Base-by-base conservation (phyloP, 345 rosid species). In the Isatis tinctoria region DNA sequence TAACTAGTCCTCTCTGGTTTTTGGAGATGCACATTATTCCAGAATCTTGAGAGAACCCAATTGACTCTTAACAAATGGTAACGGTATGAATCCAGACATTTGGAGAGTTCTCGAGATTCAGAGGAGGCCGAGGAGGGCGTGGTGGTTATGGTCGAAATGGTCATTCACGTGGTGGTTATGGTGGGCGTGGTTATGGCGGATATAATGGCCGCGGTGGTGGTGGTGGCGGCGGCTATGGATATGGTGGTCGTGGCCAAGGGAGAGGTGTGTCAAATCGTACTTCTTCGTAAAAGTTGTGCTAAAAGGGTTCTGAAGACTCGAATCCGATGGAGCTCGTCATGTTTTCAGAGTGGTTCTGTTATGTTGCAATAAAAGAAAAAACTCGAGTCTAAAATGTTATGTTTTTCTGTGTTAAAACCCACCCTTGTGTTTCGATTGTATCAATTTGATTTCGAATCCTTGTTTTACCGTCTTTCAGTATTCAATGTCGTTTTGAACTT, bases 31-130 rank as follows among this genome's bases (percentile, higher is more conserved):
- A 4, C 24, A 45, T 12, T 2, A 10, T 28, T 16, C 20, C 24
- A 7, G 24, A 45, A 70, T 56, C 20, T 28, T 16, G 4, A 67
- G 17, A 10, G 28, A 28, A 62, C n/a, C 43, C 8, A 58, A 59
- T 71, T 13, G 52, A 47, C 67, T n/a, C 30, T 9, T 63, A 16
- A 67, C 43, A 65, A 52, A 74, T 5, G 18, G 44, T 66, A 37
- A 11, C 12, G 65, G 37, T 40, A 14, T 72, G 56, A 62, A 64
- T 79, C 33, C 83, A 89, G 96, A 89, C 90, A 44, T 89, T 89
- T 67, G 96, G 96, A 45, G 89, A 87, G 16, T 87, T 85, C 72
- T 73, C 90, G 17, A 84, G 92, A 63, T 60, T 82, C 64, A 70
- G 75, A 64, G 80, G 80, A 17, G 80, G 80, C 16, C 71, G 75